Percentiles rank a stretch among this genome's conserved stretches.
These are phyloP conservation scores for Starmera pachycereana DNA, from an alignment of 805 yeast species.

Conservation along the genomic window DNA sequence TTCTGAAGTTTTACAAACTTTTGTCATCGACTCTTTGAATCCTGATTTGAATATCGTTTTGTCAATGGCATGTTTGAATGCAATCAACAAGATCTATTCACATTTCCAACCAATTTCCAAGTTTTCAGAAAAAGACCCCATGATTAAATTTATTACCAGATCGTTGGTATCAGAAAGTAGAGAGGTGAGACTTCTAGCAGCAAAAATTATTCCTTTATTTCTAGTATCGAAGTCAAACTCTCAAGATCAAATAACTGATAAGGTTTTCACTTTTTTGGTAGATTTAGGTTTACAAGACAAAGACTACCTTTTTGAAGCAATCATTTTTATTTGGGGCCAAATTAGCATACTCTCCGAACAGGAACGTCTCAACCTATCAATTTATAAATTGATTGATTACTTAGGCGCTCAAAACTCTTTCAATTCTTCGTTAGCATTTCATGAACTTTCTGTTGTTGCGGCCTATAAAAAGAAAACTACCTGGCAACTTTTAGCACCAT, in stretches of 20 bases:
- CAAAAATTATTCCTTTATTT: conserved; percentile 44
- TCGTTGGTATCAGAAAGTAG: conserved; percentile 35
- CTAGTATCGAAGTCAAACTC: conserved; percentile 28
- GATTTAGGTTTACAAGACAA: conserved; percentile 22
- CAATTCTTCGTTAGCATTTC: conserved; percentile 58
- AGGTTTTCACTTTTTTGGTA: conserved; percentile 32
- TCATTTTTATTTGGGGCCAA: conserved; percentile 53
- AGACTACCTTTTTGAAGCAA: conserved; percentile 43
- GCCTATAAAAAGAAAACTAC: conserved; percentile 48
- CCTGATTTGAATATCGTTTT: not conserved
- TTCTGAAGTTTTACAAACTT: not conserved
- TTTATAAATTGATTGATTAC: conserved; percentile 54
- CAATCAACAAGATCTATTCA: conserved; percentile 38
- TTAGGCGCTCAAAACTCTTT: conserved; percentile 58
- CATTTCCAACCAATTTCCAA: conserved; percentile 40
- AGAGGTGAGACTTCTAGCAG: conserved; percentile 43
- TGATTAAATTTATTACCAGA: conserved; percentile 31
- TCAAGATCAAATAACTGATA: conserved; percentile 33
- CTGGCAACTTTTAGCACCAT: conserved; percentile 74
- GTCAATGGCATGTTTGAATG: conserved; percentile 25
- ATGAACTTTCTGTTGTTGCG: conserved; percentile 52
- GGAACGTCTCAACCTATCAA: conserved; percentile 54
- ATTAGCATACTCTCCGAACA: conserved; percentile 53
- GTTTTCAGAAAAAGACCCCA: conserved; percentile 14
- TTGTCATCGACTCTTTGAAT: not conserved